phyloP scores from a whole-genome alignment of 2,329 filamentous ascomycete genomes.

The Xylaria multiplex region DNA sequence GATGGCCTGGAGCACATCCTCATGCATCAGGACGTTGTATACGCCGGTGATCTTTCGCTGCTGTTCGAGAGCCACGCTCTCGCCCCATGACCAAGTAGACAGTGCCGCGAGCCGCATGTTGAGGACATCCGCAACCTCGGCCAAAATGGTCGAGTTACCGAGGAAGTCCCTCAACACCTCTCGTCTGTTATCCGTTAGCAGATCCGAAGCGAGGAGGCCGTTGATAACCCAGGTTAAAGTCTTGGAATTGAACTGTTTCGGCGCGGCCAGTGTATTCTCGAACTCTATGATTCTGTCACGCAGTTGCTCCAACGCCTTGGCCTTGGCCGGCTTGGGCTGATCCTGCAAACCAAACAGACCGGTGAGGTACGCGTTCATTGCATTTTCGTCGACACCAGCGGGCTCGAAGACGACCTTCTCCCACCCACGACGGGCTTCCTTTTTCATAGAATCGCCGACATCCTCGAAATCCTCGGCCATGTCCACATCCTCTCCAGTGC shows the following conservation, averaged over 20 bases:
- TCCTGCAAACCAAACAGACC: slow-evolving; percentile 53
- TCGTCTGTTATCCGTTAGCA: slow-evolving; percentile 56
- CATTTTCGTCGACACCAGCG: slow-evolving; percentile 51
- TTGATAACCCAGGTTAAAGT: slow-evolving; percentile 54
- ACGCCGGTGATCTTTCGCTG: slow-evolving; percentile 60
- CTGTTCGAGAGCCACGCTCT: slow-evolving; percentile 55
- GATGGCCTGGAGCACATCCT: slow-evolving; percentile 62
- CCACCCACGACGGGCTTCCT: slow-evolving; percentile 56
- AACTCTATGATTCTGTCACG: slow-evolving; percentile 47
- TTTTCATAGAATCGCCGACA: slow-evolving; percentile 54
- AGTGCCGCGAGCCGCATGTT: slow-evolving; percentile 61
- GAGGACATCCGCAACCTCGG: slow-evolving; percentile 62
- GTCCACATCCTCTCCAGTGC: slow-evolving; percentile 33
- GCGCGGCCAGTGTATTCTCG: slow-evolving; percentile 46
- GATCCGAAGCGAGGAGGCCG: slow-evolving; percentile 56
- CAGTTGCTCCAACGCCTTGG: slow-evolving; percentile 40
- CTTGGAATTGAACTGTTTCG: slow-evolving; percentile 50
- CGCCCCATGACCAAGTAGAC: slow-evolving; percentile 59
- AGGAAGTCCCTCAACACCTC: slow-evolving; percentile 57
- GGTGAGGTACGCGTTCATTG: slow-evolving; percentile 54
- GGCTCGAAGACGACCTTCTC: slow-evolving; percentile 57
- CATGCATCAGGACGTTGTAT: slow-evolving; percentile 62
- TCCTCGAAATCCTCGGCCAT: slow-evolving; percentile 54
- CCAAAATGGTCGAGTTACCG: slow-evolving; percentile 54
- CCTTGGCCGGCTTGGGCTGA: slow-evolving; percentile 43